Conservation (phyloP, 2,329 filamentous ascomycete genomes). For the Fusarium newnesense region DNA sequence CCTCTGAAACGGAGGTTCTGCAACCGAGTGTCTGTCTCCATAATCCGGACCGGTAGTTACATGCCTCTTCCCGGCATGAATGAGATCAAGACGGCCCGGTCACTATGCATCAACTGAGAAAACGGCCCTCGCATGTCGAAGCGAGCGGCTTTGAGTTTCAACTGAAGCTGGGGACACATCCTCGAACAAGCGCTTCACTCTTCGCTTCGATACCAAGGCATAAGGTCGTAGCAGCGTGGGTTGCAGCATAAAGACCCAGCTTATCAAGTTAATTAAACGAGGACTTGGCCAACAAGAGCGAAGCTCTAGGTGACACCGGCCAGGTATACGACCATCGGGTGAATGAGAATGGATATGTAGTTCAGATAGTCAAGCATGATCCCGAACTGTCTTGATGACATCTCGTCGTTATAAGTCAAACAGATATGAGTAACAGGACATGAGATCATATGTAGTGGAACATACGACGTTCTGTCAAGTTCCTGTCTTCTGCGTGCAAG, state of each 20-base stretch:
- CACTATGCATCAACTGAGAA: background rate
- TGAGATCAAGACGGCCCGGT: slow-evolving; percentile 21
- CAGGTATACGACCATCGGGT: background rate
- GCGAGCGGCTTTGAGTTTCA: slow-evolving; percentile 2
- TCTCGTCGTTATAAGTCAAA: too few relatives aligned
- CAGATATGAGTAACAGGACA: too few relatives aligned
- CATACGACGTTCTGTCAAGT: too few relatives aligned
- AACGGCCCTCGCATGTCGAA: background rate
- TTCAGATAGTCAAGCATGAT: too few relatives aligned
- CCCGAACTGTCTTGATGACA: too few relatives aligned
- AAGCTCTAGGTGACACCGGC: background rate
- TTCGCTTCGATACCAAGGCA: background rate
- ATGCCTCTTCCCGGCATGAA: background rate
- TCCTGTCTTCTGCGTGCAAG: too few relatives aligned
- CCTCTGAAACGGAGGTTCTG: background rate
- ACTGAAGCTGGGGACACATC: background rate
- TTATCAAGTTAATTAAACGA: background rate
- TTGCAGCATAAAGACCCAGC: background rate
- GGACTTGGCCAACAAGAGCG: background rate
- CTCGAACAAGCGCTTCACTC: background rate
- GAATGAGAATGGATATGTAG: background rate
- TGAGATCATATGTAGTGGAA: too few relatives aligned
- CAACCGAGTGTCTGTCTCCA: slow-evolving; percentile 9
- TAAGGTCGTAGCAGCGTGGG: background rate
- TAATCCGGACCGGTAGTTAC: slow-evolving; percentile 18